phyloP scores from a whole-genome alignment of 371 early-diverging fungal species.

The Funneliformis caledonium region DNA sequence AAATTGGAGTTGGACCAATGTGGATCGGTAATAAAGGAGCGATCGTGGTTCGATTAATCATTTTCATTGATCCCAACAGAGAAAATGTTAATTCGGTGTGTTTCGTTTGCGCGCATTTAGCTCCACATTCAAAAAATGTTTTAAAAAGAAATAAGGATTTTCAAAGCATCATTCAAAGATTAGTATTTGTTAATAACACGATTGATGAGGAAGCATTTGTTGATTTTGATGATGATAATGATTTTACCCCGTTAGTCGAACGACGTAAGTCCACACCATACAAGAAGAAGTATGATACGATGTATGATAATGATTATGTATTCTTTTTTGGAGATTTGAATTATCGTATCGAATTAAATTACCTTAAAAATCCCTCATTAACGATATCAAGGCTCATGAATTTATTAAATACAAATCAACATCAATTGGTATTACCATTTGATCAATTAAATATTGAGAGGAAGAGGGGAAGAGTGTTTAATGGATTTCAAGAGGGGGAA shows the following conservation, averaged over 20 bases:
- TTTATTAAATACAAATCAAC: conserved; percentile 42
- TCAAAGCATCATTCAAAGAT: conserved; percentile 47
- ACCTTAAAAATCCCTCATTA: conserved; percentile 50
- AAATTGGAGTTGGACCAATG: conserved; percentile 45
- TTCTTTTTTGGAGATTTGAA: conserved; percentile 77
- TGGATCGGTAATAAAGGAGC: conserved; percentile 75
- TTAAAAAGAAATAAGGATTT: conserved; percentile 64
- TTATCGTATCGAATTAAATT: conserved; percentile 62
- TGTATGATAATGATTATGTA: conserved; percentile 58
- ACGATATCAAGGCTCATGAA: neutral
- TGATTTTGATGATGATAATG: conserved; percentile 2
- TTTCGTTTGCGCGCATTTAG: conserved; percentile 71
- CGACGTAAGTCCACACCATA: neutral
- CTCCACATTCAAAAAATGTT: conserved; percentile 65
- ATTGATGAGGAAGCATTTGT: conserved; percentile 44
- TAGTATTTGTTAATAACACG: conserved; percentile 4
- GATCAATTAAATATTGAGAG: conserved; percentile 63
- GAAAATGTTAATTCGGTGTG: conserved; percentile 49
- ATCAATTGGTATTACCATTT: conserved; percentile 48
- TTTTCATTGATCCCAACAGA: conserved; percentile 24
- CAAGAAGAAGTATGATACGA: neutral
- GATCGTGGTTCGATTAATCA: conserved; percentile 56
- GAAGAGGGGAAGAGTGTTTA: conserved; percentile 52
- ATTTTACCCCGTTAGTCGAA: neutral
- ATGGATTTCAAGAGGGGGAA: conserved; percentile 58